Evolutionary conservation across 192 early-diverging fungal genomes (phyloP).

Genomic region (Podila verticillata): DNA sequence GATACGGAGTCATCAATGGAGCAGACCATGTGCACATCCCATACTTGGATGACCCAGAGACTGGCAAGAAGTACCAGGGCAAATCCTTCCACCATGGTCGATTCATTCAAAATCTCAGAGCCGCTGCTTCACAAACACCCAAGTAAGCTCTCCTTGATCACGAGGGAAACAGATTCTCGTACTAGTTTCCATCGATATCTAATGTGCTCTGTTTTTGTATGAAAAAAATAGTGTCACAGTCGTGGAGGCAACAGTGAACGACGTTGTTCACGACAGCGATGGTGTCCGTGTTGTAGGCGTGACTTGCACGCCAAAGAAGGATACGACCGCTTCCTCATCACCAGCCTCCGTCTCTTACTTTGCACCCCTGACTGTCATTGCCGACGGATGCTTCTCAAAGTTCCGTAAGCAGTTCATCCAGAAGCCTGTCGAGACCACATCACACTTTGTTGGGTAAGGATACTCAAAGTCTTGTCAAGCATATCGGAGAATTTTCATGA

Average conservation of each 20-base stretch:
- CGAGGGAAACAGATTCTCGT: not conserved
- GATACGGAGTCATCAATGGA: slow-evolving; percentile 85
- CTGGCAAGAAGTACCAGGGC: slow-evolving; percentile 66
- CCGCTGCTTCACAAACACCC: slow-evolving; percentile 62
- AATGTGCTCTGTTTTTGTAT: no score
- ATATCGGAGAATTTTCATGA: not conserved
- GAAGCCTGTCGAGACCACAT: slow-evolving; percentile 61
- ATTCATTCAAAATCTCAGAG: slow-evolving; percentile 87
- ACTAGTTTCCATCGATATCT: not conserved
- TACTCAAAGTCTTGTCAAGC: not conserved
- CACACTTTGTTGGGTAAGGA: slow-evolving; percentile 78
- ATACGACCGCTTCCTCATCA: slow-evolving; percentile 3
- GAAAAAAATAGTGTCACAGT: slow-evolving; percentile 67
- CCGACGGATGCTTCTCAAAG: slow-evolving; percentile 95
- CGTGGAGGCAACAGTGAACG: slow-evolving; percentile 80
- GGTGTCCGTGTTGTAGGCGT: slow-evolving; percentile 68
- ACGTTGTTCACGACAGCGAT: slow-evolving; percentile 63
- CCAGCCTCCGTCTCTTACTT: slow-evolving; percentile 41
- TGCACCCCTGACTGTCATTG: slow-evolving; percentile 87
- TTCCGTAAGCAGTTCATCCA: slow-evolving; percentile 81
- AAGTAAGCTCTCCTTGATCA: slow-evolving; percentile 55
- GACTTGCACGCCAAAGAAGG: slow-evolving; percentile 54
- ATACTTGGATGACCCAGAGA: slow-evolving; percentile 67
- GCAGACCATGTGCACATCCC: slow-evolving; percentile 73
- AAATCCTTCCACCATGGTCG: slow-evolving; percentile 94